Base-by-base conservation (phyloP, 2,329 filamentous ascomycete genomes). In the Grosmannia clavigera region DNA sequence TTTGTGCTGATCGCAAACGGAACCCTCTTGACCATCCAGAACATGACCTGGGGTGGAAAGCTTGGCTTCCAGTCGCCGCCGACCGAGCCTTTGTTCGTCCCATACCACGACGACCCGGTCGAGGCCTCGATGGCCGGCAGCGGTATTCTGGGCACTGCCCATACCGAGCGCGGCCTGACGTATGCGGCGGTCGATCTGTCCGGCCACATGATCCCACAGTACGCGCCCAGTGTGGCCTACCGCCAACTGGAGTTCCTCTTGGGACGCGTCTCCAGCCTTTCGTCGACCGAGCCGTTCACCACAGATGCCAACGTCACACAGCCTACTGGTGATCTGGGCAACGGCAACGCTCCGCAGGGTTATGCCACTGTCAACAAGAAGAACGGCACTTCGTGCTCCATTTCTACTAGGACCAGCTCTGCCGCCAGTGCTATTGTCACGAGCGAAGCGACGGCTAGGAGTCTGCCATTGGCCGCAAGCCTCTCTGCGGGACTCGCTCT, bases 111-210 rank as follows among this genome's bases (percentile, higher is more conserved):
- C 59, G 72, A 78, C 27, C 71, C 63, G 59, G 65, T 72, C 19
- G 48, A 61, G 22, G 61, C 62, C 25, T 65, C 66, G 10, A 29
- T 67, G 9, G 70, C 69, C 2, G 67, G 78, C 0, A 76, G 79
- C 1, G 89, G 89, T 2, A 76, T 87, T 1, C 76, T 90, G 69
- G 90, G 90, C 0, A 62, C 81, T 0, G 80, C 80, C 19, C 83
- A 88, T 66, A 86, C 83, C 0, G 90, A 95, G 75, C 78, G 90
- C 51, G 87, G 88, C 0, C 73, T 95, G 55, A 94, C 88, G 0
- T 88, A 82, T 64, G 83, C 84, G 3, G 79, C 80, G 38, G 78
- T 90, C 59, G 76, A 81, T 48, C 68, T 86, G 12, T 75, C 78
- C 0, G 89, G 89, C 0, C 86, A 92, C 72, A 86, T 85, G 78